Conservation (phyloP, 345 rosid species). For the Citrus mangshanensis region DNA sequence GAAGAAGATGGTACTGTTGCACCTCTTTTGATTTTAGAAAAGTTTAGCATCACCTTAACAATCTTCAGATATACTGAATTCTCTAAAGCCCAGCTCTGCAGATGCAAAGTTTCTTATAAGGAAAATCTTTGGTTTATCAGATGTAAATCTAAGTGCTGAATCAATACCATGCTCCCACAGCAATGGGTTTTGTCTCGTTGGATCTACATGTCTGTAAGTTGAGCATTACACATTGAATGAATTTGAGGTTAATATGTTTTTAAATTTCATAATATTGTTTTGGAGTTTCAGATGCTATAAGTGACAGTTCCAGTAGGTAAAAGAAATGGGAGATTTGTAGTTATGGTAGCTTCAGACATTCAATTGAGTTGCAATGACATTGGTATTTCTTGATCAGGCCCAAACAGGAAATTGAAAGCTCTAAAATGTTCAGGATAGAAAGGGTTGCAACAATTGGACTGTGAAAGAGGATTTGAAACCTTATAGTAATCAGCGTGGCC, state of each 20-base stretch:
- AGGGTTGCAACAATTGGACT: neutral
- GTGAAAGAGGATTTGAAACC: neutral
- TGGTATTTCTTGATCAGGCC: neutral
- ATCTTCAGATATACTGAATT: slow-evolving; percentile 52
- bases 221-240: neutral
- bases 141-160: slow-evolving; percentile 21
- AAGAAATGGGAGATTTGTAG: slow-evolving; percentile 4
- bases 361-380: neutral
- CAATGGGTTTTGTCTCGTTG: slow-evolving; percentile 32
- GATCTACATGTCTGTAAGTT: slow-evolving; percentile 81
- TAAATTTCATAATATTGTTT: neutral
- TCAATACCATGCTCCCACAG: slow-evolving; percentile 39
- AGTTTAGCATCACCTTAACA: slow-evolving; percentile 37
- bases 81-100: slow-evolving; percentile 36
- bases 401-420: neutral
- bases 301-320: neutral
- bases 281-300: neutral
- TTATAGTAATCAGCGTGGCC: neutral
- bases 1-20: neutral
- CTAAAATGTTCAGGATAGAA: neutral
- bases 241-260: neutral
- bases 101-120: slow-evolving; percentile 48
- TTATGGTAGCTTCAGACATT: neutral
- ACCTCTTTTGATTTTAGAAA: neutral
- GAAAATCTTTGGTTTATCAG: slow-evolving; percentile 46